Evolutionary conservation across 2,329 filamentous ascomycete species (phyloP).

Genomic region (Fonsecaea pedrosoi): DNA sequence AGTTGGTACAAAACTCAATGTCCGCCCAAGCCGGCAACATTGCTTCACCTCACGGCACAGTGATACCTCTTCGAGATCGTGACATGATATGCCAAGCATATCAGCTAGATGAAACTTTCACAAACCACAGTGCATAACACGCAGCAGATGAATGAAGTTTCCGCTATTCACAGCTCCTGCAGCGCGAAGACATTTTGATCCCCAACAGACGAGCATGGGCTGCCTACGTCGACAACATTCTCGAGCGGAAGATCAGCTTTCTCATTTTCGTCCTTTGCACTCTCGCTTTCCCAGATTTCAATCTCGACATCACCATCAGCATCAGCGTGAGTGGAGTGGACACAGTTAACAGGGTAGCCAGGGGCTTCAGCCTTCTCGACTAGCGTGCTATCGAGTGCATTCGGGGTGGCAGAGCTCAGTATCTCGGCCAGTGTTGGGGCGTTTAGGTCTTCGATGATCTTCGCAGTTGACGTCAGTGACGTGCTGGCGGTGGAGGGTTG

Average conservation of each 20-base stretch:
- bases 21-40: not conserved
- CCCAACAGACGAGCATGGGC: slow-evolving; percentile 20
- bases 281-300: slow-evolving; percentile 74
- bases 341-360: not conserved
- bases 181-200: slow-evolving; percentile 35
- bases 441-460: slow-evolving; percentile 29
- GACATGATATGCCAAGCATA: not conserved
- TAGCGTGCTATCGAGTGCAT: not conserved
- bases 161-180: slow-evolving; percentile 33
- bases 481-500: slow-evolving; percentile 13
- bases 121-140: not conserved
- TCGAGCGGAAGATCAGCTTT: slow-evolving; percentile 19
- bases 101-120: not conserved
- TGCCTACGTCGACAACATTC: slow-evolving; percentile 10
- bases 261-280: slow-evolving; percentile 62
- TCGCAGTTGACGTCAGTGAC: slow-evolving; percentile 18
- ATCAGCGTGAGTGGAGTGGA: not conserved
- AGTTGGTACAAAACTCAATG: not conserved
- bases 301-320: slow-evolving; percentile 45
- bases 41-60: not conserved
- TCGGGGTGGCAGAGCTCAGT: slow-evolving; percentile 23
- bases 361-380: not conserved
- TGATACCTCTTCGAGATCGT: not conserved
- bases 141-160: not conserved
- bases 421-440: slow-evolving; percentile 31